Evolutionary conservation across 495 filamentous ascomycete species (phyloP), one percentile per base, ranked within the genome.

Genomic region (Neurospora sp.): DNA sequence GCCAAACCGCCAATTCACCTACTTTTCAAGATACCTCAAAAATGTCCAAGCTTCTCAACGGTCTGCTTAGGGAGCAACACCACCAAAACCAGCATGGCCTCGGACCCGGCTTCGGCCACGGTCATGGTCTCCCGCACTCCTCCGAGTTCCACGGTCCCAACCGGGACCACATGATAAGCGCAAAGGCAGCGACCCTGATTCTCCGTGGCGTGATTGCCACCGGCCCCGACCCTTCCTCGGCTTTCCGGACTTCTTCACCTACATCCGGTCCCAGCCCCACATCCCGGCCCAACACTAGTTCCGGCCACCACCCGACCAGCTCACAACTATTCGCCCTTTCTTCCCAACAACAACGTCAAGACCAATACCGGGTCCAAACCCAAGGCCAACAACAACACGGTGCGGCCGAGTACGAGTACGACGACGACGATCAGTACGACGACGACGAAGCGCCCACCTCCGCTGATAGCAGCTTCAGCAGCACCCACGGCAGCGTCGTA

Each of bases 201-300:
- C 73, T 76, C 35, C 73, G 75, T 39, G 75, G 75, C 23, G 70
- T 76, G 23, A 73, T 75, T 46, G 69, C 73, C 69, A 74, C 70
- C n/a, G 70, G 60, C 42, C 69, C 71, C 5, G 42, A 71, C 40
- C 31, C 35, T 16, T 71, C 71, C 44, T 71, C 72, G 44, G 40
- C 71, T 70, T 42, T 75, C 79, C 73, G 76, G 78, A 78, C 72
- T 82, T 41, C 78, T 27, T 71, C 73, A 83, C 27, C 27, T 27
- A 62, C 54, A 27, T 62, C 54, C 14, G 54, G 54, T 16, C 20
- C 81, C 78, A 18, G 78, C 75, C 23, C 76, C 49, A 14, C 82
- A 75, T 41, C 82, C 73, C 27, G 79, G 75, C 62, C 81, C 72
- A 3, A 80, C 76, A 23, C 77, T 39, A 35, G 54, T 62, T 62